phyloP scores from a whole-genome alignment of 371 early-diverging fungal species.

The Phascolomyces articulosus region DNA sequence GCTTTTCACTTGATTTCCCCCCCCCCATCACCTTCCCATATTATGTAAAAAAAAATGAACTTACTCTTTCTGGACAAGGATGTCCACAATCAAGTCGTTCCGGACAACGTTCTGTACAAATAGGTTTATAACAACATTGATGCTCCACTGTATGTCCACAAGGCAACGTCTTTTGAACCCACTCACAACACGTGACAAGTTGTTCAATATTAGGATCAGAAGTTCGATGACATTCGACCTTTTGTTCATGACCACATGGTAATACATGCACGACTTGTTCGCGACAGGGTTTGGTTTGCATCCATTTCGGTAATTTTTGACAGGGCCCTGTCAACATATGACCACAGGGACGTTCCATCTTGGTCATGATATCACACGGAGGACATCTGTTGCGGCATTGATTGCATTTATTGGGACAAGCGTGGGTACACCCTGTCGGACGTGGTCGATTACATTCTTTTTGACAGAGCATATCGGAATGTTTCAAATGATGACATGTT shows the following conservation, averaged over 20 bases:
- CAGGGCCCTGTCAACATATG: conserved; percentile 24
- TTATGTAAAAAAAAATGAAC: neutral
- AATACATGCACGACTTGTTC: conserved; percentile 12
- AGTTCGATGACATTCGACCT: conserved; percentile 14
- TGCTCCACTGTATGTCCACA: conserved; percentile 21
- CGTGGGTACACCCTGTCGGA: conserved; percentile 27
- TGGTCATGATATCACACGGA: conserved; percentile 23
- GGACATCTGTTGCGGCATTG: conserved; percentile 38
- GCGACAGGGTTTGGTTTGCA: neutral
- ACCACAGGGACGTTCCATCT: conserved; percentile 21
- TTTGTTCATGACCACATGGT: conserved; percentile 29
- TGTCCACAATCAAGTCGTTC: conserved; percentile 35
- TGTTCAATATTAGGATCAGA: neutral
- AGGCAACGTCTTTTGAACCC: neutral
- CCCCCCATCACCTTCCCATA: neutral
- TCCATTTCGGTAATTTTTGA: neutral
- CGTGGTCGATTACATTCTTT: conserved; percentile 33
- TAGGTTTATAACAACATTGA: conserved; percentile 16
- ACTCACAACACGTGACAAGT: conserved; percentile 8
- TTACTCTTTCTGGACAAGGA: conserved; percentile 20
- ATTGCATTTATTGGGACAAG: conserved; percentile 34
- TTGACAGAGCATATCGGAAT: conserved; percentile 26
- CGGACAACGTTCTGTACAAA: conserved; percentile 21
- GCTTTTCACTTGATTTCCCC: no score
- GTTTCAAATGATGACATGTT: conserved; percentile 36